These are phyloP conservation scores for Lotus japonicus DNA, from an alignment of 306 rosid species.

Conservation along the genomic window DNA sequence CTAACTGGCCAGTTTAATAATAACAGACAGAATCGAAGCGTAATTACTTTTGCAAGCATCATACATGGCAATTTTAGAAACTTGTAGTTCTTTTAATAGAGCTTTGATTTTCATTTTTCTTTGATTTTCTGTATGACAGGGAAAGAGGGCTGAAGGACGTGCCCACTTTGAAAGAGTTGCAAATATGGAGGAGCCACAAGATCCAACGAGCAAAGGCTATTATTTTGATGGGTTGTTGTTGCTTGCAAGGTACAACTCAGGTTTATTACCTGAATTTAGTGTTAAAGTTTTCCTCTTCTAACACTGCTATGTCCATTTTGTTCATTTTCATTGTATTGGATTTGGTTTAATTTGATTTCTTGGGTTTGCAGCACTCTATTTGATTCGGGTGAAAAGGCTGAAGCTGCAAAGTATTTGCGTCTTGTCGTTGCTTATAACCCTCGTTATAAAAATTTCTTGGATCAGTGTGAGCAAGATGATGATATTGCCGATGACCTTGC, in stretches of 20 bases:
- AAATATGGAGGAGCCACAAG: slow-evolving; percentile 70
- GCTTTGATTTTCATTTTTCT: background rate
- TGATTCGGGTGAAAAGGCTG: slow-evolving; percentile 62
- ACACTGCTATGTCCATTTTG: background rate
- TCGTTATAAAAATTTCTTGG: slow-evolving; percentile 51
- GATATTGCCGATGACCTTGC: slow-evolving; percentile 53
- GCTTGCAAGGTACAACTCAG: slow-evolving; percentile 58
- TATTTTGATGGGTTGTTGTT: slow-evolving; percentile 71
- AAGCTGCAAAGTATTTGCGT: slow-evolving; percentile 74
- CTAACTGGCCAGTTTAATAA: background rate
- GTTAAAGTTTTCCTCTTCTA: background rate
- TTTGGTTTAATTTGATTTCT: background rate
- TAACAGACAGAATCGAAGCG: background rate
- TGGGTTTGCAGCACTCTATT: slow-evolving; percentile 54
- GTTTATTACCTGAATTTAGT: background rate
- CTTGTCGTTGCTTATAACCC: slow-evolving; percentile 67
- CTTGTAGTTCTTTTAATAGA: slow-evolving; percentile 3
- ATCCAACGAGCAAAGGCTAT: slow-evolving; percentile 62
- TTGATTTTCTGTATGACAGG: slow-evolving; percentile 42
- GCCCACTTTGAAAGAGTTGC: slow-evolving; percentile 74
- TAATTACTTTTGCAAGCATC: background rate
- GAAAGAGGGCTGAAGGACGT: slow-evolving; percentile 55
- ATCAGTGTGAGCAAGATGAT: slow-evolving; percentile 52
- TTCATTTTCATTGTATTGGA: slow-evolving; percentile 2
- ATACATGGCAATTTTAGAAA: background rate